Evolutionary conservation across 371 early-diverging fungal genomes (phyloP).

Genomic region (Gilbertella persicaria): DNA sequence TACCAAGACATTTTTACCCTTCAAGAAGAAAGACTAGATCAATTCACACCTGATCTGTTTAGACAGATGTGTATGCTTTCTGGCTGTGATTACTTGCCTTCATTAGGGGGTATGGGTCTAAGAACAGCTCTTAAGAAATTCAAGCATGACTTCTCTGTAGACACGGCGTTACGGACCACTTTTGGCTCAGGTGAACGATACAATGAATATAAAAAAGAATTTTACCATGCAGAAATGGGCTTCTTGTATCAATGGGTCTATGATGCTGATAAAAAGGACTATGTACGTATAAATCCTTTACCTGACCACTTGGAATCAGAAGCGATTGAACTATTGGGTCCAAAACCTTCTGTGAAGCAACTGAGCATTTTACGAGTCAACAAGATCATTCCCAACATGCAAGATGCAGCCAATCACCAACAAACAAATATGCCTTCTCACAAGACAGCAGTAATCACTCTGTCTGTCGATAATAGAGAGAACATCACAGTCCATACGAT

Average conservation of each 20-base stretch:
- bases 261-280: conserved; percentile 48
- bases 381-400: not conserved
- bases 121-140: conserved; percentile 63
- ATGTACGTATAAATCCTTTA: conserved; percentile 61
- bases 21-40: not conserved
- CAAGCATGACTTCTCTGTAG: not conserved
- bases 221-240: conserved; percentile 72
- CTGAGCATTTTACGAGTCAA: not conserved
- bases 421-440: too few relatives aligned
- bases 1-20: not conserved
- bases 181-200: not conserved
- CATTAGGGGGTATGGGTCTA: conserved; percentile 84
- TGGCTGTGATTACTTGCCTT: conserved; percentile 95
- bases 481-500: too few relatives aligned
- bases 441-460: too few relatives aligned
- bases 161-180: not conserved
- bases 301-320: conserved; percentile 31
- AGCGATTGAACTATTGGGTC: not conserved
- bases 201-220: conserved; percentile 60
- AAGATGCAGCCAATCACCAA: too few relatives aligned
- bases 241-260: conserved; percentile 85
- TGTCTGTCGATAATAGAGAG: too few relatives aligned
- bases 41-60: not conserved
- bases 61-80: conserved; percentile 83
- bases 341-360: not conserved